Evolutionary conservation across 768 basidiomycete species (phyloP), one percentile per base, ranked within the genome.

Genomic region (Imleria badia): DNA sequence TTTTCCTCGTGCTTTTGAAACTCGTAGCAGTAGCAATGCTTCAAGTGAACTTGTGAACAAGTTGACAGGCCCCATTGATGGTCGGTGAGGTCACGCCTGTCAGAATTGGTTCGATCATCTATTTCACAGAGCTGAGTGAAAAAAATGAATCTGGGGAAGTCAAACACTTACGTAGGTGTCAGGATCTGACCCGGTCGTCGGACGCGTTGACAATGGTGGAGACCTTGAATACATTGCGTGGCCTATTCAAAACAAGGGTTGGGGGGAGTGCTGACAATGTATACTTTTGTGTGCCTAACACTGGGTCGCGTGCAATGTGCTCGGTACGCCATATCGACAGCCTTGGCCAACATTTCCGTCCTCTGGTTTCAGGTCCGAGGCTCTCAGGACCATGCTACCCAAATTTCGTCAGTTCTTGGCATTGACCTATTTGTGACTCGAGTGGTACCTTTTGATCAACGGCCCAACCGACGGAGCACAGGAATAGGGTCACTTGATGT

Each of bases 381-480:
- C 23, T 50, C 53, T 42, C 48, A 44, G 51, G 45, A 22, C 42
- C 22, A 19, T 42, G 45, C 20, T 42, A 19, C 3, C 40, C 23
- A 44, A 35, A 61, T 61, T 14, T 22, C 41, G 62, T 46, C 30
- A 45, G 46, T 7, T 42, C 38, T 53, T 43, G 62, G 61, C 58
- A 48, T 14, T 17, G 29, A 5, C 20, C 31, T 35, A 45, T 45
- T 53, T 35, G 43, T 48, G n/a, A 43, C 39, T 36, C 48, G 35
- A 29, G 33, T 13, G 30, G 60, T 59, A 23, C 56, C 61, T 62
- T 52, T 31, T 14, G 45, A 52, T 48, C 48, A 55, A 38, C 35
- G 26, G 38, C 19, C 41, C 35, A 50, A 47, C 48, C 57, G 57
- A 59, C 54, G 54, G 62, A 51, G 44, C 51, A 64, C 54, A 61